Evolutionary conservation across 164 flowering plant species (phyloP).

Genomic region (Malania oleifera): DNA sequence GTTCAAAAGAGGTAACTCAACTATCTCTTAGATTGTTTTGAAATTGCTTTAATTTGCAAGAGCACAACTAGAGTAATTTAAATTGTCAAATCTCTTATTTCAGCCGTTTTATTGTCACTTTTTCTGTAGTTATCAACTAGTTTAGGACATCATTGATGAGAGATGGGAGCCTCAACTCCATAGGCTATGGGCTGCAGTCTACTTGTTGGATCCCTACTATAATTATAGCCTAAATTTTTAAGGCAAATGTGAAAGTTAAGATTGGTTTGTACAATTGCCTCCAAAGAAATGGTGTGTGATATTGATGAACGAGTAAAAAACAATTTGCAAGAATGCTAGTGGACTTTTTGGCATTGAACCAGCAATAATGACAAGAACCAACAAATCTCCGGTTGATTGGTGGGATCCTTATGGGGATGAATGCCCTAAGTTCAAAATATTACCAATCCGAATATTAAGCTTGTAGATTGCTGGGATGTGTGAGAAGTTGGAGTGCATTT

Average conservation of each 20-base stretch:
- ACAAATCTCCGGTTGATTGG: not conserved
- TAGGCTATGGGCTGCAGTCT: not conserved
- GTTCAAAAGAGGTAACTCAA: no score
- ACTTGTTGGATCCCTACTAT: not conserved
- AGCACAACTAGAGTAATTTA: not conserved
- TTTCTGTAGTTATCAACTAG: not conserved
- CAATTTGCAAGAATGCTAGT: not conserved
- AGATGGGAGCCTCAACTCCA: not conserved
- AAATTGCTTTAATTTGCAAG: not conserved
- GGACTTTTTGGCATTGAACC: not conserved
- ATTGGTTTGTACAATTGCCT: not conserved
- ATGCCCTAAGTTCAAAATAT: not conserved
- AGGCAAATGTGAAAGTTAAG: not conserved
- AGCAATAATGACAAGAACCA: not conserved
- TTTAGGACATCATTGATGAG: not conserved
- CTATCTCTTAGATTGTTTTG: not conserved
- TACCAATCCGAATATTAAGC: no score
- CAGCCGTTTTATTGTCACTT: no score
- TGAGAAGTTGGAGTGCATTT: constrained; percentile 1
- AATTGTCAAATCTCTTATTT: not conserved
- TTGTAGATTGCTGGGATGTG: no score
- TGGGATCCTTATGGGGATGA: not conserved
- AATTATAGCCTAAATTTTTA: not conserved
- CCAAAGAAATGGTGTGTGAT: not conserved
- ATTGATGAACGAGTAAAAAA: not conserved